Percentiles rank a stretch among this genome's conserved stretches.
phyloP scores from a whole-genome alignment of 176 grass and related monocot species.

The Secale cereale region DNA sequence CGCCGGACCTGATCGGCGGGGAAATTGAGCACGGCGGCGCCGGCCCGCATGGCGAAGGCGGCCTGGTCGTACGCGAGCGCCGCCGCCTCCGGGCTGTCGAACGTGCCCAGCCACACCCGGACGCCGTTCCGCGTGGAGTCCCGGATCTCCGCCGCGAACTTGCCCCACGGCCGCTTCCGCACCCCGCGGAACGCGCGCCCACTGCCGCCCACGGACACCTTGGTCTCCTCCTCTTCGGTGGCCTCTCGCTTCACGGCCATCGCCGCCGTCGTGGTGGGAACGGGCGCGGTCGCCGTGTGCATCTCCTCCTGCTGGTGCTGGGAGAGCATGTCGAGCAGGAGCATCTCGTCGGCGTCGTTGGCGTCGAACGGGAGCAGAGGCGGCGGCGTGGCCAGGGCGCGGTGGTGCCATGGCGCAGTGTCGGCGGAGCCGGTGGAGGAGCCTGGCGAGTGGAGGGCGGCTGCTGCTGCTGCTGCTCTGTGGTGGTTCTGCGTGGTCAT shows the following conservation, averaged over 20 bases:
- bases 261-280: background rate
- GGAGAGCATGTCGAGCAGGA: slow-evolving; percentile 28
- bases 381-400: background rate
- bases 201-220: background rate
- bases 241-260: background rate
- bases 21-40: background rate
- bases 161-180: slow-evolving; percentile 73
- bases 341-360: slow-evolving; percentile 45
- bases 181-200: slow-evolving; percentile 23
- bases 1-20: background rate
- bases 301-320: background rate
- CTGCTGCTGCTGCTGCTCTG: too few species aligned
- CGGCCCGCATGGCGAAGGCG: background rate
- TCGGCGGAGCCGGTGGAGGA: slow-evolving; percentile 39
- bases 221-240: too few species aligned
- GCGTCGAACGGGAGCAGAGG: slow-evolving; percentile 32
- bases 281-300: background rate
- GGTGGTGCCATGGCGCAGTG: slow-evolving; percentile 14
- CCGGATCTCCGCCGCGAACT: slow-evolving; percentile 78
- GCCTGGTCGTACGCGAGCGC: background rate
- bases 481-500: slow-evolving; percentile 3
- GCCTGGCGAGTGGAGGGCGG: slow-evolving; percentile 27
- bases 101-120: background rate
- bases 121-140: slow-evolving; percentile 19
- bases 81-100: background rate